Base-by-base conservation (phyloP, 2,329 filamentous ascomycete species). In the Arthrinium puccinioides region DNA sequence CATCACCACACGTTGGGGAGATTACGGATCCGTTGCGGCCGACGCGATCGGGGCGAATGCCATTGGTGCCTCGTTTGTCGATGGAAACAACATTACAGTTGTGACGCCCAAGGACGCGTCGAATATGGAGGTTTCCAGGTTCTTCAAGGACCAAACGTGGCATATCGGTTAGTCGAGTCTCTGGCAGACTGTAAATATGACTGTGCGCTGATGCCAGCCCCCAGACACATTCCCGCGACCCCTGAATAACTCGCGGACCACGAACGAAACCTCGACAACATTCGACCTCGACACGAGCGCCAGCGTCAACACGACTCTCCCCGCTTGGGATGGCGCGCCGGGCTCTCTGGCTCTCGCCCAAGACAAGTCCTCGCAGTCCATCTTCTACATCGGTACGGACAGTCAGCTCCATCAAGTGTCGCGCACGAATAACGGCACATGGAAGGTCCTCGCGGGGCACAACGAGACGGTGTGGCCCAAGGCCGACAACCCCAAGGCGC, bases 361-460 rank as follows among this genome's bases (percentile, higher is more conserved):
- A 47, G 44, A 35, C 10, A 35, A 41, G 6, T 47, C 39, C 33
- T 53, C 51, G 9, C 57, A 53, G 19, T 53, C 42, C 39, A 31
- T 63, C 28, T 63, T 57, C 50, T 65, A 63, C 43, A 51, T 63
- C 32, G 62, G 60, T 39, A 55, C 51, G 18, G 62, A 65, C 48
- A 42, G 41, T 19, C 46, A 45, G 32, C 47, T 64, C n/a, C 49
- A 63, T 45, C 50, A 52, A 19, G 30, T 55, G 42, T 42, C 48
- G 37, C 53, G 57, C 42, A 44, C 48, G 35, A 53, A 56, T 44
- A 34, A 32, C 30, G 24, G 25, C 25, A 27, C 39, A 11, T 64
- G 61, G 61, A 35, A 37, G 21, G n/a, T 43, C 15, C 46, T 46
- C 24, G 39, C 44, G 15, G 38, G 40, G 2, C 37, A 44, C 2